Conservation (phyloP, 2,329 filamentous ascomycete genomes). For the Alternaria gaisen region DNA sequence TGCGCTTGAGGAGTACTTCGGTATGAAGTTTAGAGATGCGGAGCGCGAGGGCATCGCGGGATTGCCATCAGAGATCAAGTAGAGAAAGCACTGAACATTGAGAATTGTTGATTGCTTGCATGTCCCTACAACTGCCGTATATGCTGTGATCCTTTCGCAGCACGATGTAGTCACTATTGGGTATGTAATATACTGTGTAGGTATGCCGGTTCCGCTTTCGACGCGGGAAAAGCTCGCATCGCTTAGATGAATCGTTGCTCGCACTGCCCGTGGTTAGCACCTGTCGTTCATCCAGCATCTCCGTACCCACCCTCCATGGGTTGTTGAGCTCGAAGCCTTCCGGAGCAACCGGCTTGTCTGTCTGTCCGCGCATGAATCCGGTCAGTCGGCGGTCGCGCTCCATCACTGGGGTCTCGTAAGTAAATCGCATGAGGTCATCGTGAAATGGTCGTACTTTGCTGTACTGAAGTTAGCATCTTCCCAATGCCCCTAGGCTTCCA, state of each 20-base stretch:
- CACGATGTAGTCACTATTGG: background rate
- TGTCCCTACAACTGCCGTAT: slow-evolving; percentile 23
- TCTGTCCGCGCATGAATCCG: slow-evolving; percentile 68
- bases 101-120: slow-evolving; percentile 25
- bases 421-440: slow-evolving; percentile 45
- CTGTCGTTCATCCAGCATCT: background rate
- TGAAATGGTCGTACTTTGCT: slow-evolving; percentile 63
- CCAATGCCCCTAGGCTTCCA: slow-evolving; percentile 12
- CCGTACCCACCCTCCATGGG: slow-evolving; percentile 68
- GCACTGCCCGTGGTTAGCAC: slow-evolving; percentile 46
- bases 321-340: slow-evolving; percentile 72
- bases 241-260: slow-evolving; percentile 50
- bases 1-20: slow-evolving; percentile 56
- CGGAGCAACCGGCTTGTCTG: slow-evolving; percentile 66
- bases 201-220: background rate
- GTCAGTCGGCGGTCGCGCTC: slow-evolving; percentile 71
- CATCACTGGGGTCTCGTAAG: slow-evolving; percentile 65
- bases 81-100: slow-evolving; percentile 12
- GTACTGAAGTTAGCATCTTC: slow-evolving; percentile 52
- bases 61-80: slow-evolving; percentile 46
- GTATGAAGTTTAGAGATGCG: slow-evolving; percentile 51
- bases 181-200: background rate
- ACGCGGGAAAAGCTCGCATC: background rate
- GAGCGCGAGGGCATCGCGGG: slow-evolving; percentile 53
- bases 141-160: slow-evolving; percentile 1